Base-by-base conservation (phyloP, 306 rosid genomes). In the Prosopis cineraria region DNA sequence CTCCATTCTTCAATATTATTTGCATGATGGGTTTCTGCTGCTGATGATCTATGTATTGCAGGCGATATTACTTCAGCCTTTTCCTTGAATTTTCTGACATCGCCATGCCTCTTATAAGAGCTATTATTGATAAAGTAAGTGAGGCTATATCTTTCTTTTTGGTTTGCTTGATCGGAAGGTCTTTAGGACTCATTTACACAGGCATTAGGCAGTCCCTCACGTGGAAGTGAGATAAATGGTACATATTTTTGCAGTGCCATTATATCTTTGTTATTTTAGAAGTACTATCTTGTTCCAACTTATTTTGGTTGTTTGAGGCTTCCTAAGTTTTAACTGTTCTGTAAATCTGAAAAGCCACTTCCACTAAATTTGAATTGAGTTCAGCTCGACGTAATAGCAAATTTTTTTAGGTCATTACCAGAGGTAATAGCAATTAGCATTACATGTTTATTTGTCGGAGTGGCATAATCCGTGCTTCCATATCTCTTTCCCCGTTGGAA, bases 21-120 rank as follows among this genome's bases (percentile, higher is more conserved):
- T 66, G 45, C 74, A 59, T 73, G 43, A 58, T 27, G 58, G 58
- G 22, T 25, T 64, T 55, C 43, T 66, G 80, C 4, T 75, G 52
- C 24, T 71, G 33, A 44, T 78, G 33, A 44, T 78, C 52, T 72
- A 16, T 84, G 45, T 75, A n/a, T 74, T 78, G 85, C 90, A 95
- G 96, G 98, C 82, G 91, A 75, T 95, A 95, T 83, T 95, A 91
- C 90, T 95, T 83, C 90, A 95, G 98, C 88, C 88, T 95, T 41
- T 83, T 89, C 77, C 91, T 95, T 2, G 98, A 95, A 85, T 78
- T 91, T 50, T 95, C 95, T 8, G 98, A 95, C 85, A 92, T 95
- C 78, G 82, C 91, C 31, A 84, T 76, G 90, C 98, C 98, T 22
- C 71, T 95, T 75, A 50, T 95, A 74, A 88, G 87, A 89, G 88